Evolutionary conservation across 2,329 filamentous ascomycete species (phyloP).

Genomic region (Blastomyces emzantsi): DNA sequence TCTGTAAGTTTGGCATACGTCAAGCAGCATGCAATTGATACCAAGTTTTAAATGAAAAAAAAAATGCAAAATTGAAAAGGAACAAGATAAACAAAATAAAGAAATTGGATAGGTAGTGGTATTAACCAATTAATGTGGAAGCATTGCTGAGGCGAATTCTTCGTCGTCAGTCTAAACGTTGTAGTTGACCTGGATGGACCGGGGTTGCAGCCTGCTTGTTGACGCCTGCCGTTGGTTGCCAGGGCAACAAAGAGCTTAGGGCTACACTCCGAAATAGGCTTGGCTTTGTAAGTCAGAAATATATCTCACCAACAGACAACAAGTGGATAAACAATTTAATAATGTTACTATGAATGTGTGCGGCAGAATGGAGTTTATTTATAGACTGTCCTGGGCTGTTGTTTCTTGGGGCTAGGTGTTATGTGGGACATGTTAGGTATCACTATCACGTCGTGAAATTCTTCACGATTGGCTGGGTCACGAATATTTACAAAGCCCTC

Average conservation of each 20-base stretch:
- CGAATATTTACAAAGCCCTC: too few species aligned
- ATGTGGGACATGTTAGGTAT: too few species aligned
- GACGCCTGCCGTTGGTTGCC: background rate
- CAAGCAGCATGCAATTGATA: background rate
- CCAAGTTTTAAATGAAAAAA: background rate
- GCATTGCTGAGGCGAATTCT: background rate
- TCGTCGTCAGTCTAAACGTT: background rate
- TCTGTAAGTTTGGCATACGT: background rate
- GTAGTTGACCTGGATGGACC: background rate
- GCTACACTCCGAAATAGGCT: background rate
- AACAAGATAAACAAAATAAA: background rate
- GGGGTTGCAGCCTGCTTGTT: background rate
- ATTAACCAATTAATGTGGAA: background rate
- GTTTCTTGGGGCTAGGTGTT: too few species aligned
- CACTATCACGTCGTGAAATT: too few species aligned
- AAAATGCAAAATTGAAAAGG: background rate
- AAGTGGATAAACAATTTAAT: too few species aligned
- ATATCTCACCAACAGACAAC: too few species aligned
- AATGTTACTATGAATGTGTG: too few species aligned
- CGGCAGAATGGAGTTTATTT: too few species aligned
- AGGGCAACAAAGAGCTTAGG: background rate
- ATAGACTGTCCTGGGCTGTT: too few species aligned
- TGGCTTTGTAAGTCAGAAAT: background rate
- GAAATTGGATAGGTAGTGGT: background rate
- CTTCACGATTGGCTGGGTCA: too few species aligned